These are phyloP conservation scores for Babesia sp. DNA, from an alignment of 169 alveolate genomes.

Conservation along the genomic window DNA sequence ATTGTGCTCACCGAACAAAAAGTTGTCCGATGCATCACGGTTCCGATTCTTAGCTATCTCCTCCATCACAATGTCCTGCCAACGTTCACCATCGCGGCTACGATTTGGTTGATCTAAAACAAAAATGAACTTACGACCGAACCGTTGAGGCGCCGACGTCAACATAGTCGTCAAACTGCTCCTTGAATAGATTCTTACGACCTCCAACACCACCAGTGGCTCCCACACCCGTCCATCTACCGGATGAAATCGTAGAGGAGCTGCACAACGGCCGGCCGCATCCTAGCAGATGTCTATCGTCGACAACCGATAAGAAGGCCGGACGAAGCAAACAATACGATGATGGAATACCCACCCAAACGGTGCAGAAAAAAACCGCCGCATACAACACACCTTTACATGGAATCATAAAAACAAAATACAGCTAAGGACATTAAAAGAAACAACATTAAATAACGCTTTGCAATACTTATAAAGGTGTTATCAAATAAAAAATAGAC, in stretches of 20 bases:
- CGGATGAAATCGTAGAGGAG: background rate
- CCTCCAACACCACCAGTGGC: background rate
- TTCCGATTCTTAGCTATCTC: constrained; percentile 52
- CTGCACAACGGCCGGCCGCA: background rate
- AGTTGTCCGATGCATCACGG: constrained; percentile 14
- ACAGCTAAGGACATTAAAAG: background rate
- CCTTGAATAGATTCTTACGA: constrained; percentile 41
- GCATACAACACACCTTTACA: constrained; percentile 6
- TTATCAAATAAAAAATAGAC: background rate
- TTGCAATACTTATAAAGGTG: background rate
- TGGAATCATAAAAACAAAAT: constrained; percentile 20
- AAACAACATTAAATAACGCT: no score
- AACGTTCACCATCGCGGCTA: constrained; percentile 40
- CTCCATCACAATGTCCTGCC: constrained; percentile 65
- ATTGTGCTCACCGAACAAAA: constrained; percentile 19
- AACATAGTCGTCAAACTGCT: constrained; percentile 25
- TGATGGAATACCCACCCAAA: background rate
- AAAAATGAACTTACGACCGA: background rate
- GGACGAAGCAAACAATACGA: background rate
- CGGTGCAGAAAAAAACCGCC: background rate
- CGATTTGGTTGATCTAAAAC: no score
- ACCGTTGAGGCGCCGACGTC: constrained; percentile 20
- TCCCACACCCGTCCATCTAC: background rate
- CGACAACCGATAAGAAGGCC: background rate
- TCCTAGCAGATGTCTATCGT: background rate